phyloP scores from a whole-genome alignment of 148 eudicot species.

The Camellia japonica region DNA sequence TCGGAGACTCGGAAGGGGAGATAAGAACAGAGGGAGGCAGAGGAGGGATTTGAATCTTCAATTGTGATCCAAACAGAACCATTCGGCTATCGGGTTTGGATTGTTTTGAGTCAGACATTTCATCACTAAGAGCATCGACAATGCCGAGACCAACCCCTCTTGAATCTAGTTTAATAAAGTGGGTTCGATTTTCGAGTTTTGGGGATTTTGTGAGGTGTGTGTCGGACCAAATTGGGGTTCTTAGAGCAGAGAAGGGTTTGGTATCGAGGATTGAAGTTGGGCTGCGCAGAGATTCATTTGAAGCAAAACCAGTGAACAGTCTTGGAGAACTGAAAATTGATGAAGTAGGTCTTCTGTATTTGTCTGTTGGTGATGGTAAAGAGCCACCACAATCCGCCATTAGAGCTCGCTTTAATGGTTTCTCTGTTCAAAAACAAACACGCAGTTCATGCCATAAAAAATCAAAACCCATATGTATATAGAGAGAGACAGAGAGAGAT shows the following conservation, averaged over 20 bases:
- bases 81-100: slow-evolving; percentile 22
- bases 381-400: slow-evolving; percentile 44
- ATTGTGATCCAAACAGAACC: slow-evolving; percentile 49
- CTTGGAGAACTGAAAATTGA: slow-evolving; percentile 36
- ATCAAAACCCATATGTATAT: neutral
- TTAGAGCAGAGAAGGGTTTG: slow-evolving; percentile 38
- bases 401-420: slow-evolving; percentile 27
- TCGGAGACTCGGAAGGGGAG: slow-evolving; percentile 30
- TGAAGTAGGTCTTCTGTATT: slow-evolving; percentile 24
- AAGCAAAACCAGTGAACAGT: slow-evolving; percentile 34
- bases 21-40: slow-evolving; percentile 24
- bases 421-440: neutral
- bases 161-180: slow-evolving; percentile 25
- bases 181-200: slow-evolving; percentile 26
- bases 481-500: neutral
- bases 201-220: slow-evolving; percentile 24
- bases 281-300: slow-evolving; percentile 45
- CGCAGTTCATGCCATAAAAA: neutral
- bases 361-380: slow-evolving; percentile 23
- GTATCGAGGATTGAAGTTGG: slow-evolving; percentile 61
- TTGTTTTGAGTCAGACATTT: slow-evolving; percentile 21
- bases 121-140: slow-evolving; percentile 43
- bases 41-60: slow-evolving; percentile 53
- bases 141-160: slow-evolving; percentile 52
- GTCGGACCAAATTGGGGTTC: slow-evolving; percentile 40